phyloP scores from a whole-genome alignment of 2,329 filamentous ascomycete species.

The Phaeoacremonium minimum region DNA sequence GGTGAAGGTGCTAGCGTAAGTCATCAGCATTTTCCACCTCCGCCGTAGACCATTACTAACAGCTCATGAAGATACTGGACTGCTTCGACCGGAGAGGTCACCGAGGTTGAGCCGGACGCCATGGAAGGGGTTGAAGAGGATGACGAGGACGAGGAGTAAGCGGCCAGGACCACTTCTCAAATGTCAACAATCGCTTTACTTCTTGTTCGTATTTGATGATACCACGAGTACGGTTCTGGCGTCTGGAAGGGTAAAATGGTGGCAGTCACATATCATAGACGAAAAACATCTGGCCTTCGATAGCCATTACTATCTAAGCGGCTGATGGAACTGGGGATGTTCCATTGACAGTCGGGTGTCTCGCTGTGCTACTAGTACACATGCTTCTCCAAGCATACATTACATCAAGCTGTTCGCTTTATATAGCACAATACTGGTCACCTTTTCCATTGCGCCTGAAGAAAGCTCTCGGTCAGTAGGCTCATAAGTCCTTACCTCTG shows the following conservation, averaged over 20 bases:
- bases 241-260: constrained; percentile 4
- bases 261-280: not conserved
- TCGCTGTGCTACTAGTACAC: too few relatives aligned
- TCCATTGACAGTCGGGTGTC: too few relatives aligned
- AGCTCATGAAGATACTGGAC: constrained; percentile 52
- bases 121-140: constrained; percentile 17
- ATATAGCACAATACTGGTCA: too few relatives aligned
- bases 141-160: constrained; percentile 17
- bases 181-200: too few relatives aligned
- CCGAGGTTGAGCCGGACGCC: constrained; percentile 39
- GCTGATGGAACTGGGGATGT: too few relatives aligned
- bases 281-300: too few relatives aligned
- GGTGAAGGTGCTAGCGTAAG: constrained; percentile 71
- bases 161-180: not conserved
- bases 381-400: too few relatives aligned
- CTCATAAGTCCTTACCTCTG: constrained; percentile 21
- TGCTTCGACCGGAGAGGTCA: constrained; percentile 54
- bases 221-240: constrained; percentile 7
- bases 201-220: not conserved
- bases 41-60: constrained; percentile 1
- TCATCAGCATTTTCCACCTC: constrained; percentile 14
- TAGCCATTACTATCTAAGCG: too few relatives aligned
- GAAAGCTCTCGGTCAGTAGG: constrained; percentile 17
- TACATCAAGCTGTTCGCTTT: too few relatives aligned
- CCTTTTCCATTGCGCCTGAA: not conserved